Base-by-base conservation (phyloP, 768 basidiomycete species). In the Mrakia blollopis region DNA sequence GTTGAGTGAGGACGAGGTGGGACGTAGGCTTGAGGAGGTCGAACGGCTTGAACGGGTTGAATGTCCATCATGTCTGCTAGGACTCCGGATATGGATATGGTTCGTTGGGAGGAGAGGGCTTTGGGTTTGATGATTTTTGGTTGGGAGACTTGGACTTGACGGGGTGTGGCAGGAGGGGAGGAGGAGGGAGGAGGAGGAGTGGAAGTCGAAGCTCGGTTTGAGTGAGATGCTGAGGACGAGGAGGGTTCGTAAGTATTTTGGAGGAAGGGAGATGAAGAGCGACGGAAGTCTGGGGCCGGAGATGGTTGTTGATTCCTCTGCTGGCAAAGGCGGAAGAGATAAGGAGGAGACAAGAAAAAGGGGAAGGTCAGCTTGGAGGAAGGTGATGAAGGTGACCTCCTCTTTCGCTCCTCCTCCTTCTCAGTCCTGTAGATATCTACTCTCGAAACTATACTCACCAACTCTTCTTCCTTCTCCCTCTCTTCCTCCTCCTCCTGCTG, bases 211-310 rank as follows among this genome's bases (percentile, higher is more conserved):
- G 47, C 47, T 50, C 65, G 37, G 39, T 68, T 25, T 23, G 65
- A 16, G 52, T 23, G 9, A 23, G 25, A 54, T 16, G 52, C 21
- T 8, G 25, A 54, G 21, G 57, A 28, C 9, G 57, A 57, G 25
- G 28, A 28, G 25, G 25, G 25, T 28, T 57, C 25, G 57, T 57
- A 9, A n/a, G 9, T 25, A 25, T 77, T 63, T 8, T 47, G 44
- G 39, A 77, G 37, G 50, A 73, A 77, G 25, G 76, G 76, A 11
- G 76, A 77, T 2, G 57, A 30, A 13, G 76, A 77, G 23, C 76
- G 28, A 14, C 76, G 76, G 35, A 77, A 77, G 67, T 77, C 75
- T 14, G 39, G 68, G 9, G 68, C 52, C 11, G 39, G 52, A 32
- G 75, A 68, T 2, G 54, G 47, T 35, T 74, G 61, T 10, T 21